Evolutionary conservation across 352 stramenopile genomes (phyloP), one percentile per base, ranked within the genome.

Genomic region (Pythium monospermum): DNA sequence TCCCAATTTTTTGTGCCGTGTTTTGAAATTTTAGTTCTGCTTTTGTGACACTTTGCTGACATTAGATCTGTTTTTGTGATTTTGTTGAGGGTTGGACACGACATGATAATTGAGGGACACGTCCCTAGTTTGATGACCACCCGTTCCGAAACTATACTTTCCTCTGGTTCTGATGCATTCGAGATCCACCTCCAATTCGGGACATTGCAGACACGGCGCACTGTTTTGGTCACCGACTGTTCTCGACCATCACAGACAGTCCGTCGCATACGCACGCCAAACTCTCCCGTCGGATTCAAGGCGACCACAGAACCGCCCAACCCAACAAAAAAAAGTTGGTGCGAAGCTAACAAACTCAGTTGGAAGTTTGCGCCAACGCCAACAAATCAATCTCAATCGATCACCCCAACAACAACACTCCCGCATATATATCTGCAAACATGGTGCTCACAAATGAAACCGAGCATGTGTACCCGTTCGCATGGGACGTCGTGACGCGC

Each of bases 401-500:
- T 35, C 30, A 35, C 13, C 30, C 13, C 30, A 35, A n/a, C n/a
- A n/a, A n/a, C n/a, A n/a, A 30, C 40, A 47, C 18, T 30, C 32
- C 32, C 32, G 32, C 21, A n/a, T n/a, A n/a, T n/a, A n/a, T n/a
- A n/a, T n/a, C n/a, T n/a, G 7, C 7, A 8, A 35, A 35, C 7
- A 92, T 93, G 83, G 83, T 93, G 53, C 61, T 87, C 37, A 87
- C 78, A 11, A 81, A 79, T 44, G 73, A 83, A 53, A 93, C 83
- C 30, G 60, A 61, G 47, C 70, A 93, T 60, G 75, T 78, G 49
- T 93, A 93, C 50, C 79, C 79, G 32, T 93, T 87, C 66, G 61
- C 74, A 11, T 93, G 83, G 83, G 76, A 84, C 66, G 78, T 94
- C 38, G 83, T 94, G 37, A 87, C 80, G 32, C 80, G 80, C 54